These are phyloP conservation scores for Aureobasidium sp. DNA, from an alignment of 2,329 filamentous ascomycete genomes.

Conservation along the genomic window DNA sequence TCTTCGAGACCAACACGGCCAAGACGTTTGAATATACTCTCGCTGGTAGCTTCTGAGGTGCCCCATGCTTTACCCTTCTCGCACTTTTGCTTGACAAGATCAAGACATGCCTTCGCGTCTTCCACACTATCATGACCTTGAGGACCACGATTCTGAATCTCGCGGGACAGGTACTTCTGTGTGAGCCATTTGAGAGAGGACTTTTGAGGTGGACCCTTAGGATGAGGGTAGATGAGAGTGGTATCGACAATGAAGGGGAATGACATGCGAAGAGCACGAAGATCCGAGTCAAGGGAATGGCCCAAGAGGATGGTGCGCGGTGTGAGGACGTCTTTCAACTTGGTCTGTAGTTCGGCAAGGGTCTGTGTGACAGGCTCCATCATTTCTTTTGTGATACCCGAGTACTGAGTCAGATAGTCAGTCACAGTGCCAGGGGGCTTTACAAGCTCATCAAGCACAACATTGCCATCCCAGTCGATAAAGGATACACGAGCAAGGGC, in stretches of 20 bases:
- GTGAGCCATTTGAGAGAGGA: slow-evolving; percentile 84
- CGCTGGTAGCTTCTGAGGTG: slow-evolving; percentile 66
- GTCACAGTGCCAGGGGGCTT: slow-evolving; percentile 82
- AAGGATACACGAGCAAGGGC: slow-evolving; percentile 86
- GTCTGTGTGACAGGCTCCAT: slow-evolving; percentile 77
- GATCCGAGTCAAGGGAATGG: slow-evolving; percentile 75
- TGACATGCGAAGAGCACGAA: slow-evolving; percentile 75
- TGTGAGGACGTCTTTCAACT: slow-evolving; percentile 58
- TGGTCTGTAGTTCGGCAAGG: slow-evolving; percentile 71
- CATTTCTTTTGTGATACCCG: slow-evolving; percentile 84
- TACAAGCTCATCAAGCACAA: slow-evolving; percentile 83
- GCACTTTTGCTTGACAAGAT: slow-evolving; percentile 91
- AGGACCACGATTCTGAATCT: slow-evolving; percentile 73
- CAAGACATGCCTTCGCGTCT: slow-evolving; percentile 83
- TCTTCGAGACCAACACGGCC: slow-evolving; percentile 29
- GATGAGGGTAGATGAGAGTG: slow-evolving; percentile 80
- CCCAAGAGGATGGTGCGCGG: slow-evolving; percentile 69
- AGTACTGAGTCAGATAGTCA: slow-evolving; percentile 80
- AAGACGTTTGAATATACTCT: slow-evolving; percentile 85
- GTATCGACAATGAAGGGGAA: slow-evolving; percentile 95
- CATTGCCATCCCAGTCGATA: slow-evolving; percentile 74
- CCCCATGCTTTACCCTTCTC: slow-evolving; percentile 87
- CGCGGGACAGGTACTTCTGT: slow-evolving; percentile 75
- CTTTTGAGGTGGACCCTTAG: slow-evolving; percentile 81
- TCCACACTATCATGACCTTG: slow-evolving; percentile 87